Evolutionary conservation across 345 rosid genomes (phyloP).

Genomic region (Stellera chamaejasme): DNA sequence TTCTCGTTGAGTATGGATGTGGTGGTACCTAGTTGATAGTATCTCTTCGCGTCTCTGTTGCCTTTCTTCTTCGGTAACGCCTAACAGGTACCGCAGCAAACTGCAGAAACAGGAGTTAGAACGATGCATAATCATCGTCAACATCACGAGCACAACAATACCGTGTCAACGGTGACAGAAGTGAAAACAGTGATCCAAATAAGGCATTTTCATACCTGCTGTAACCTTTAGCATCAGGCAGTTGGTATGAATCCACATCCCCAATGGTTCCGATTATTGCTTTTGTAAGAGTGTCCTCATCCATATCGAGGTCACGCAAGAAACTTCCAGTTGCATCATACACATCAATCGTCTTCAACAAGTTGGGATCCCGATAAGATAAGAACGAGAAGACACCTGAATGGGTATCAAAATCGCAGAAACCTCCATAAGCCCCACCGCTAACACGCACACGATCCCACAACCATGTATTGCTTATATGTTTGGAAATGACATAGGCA

Average conservation of each 20-base stretch:
- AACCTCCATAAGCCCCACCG: slow-evolving; percentile 99
- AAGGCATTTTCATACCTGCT: slow-evolving; percentile 52
- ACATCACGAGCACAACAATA: background rate
- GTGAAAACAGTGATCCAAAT: background rate
- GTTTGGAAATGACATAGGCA: slow-evolving; percentile 84
- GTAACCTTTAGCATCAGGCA: slow-evolving; percentile 98
- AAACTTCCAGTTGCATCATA: slow-evolving; percentile 85
- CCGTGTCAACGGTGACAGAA: too few species aligned
- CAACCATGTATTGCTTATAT: slow-evolving; percentile 88
- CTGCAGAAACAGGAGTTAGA: slow-evolving; percentile 21
- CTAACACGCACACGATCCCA: slow-evolving; percentile 98
- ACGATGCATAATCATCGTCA: background rate
- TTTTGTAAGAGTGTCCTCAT: slow-evolving; percentile 77
- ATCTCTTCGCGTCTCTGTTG: slow-evolving; percentile 81
- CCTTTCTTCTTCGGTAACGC: slow-evolving; percentile 83
- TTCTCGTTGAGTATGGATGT: background rate
- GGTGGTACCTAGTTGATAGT: slow-evolving; percentile 67
- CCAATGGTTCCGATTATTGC: slow-evolving; percentile 97
- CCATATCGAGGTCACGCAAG: slow-evolving; percentile 71
- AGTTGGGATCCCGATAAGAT: slow-evolving; percentile 92
- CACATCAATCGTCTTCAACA: slow-evolving; percentile 78
- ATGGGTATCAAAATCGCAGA: slow-evolving; percentile 87
- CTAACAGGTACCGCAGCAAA: slow-evolving; percentile 63
- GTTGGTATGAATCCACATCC: slow-evolving; percentile 89
- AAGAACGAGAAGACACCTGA: slow-evolving; percentile 87